Percentiles rank a stretch among this genome's conserved stretches.
Evolutionary conservation across 2,329 filamentous ascomycete species (phyloP).

Genomic region (Botrytis tulipae): DNA sequence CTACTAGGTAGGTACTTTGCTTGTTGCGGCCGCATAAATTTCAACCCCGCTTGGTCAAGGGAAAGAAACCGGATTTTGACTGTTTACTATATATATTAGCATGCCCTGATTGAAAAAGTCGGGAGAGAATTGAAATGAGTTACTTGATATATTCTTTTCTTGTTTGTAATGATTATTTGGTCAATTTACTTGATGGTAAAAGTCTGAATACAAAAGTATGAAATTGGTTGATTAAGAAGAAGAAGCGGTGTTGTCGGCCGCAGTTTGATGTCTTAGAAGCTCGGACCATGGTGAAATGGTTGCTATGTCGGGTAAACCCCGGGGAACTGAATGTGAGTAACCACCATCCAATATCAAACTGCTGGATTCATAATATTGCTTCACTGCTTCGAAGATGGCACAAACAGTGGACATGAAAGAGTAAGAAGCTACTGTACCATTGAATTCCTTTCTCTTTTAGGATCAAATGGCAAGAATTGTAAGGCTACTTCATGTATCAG

Average conservation of each 20-base stretch:
- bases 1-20: slow-evolving; percentile 1
- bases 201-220: neutral
- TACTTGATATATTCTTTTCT: neutral
- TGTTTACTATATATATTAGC: neutral
- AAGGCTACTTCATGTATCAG: neutral
- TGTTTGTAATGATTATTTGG: neutral
- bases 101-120: neutral
- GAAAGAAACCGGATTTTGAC: neutral
- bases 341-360: neutral
- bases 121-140: neutral
- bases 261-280: slow-evolving; percentile 4
- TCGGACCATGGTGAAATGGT: neutral
- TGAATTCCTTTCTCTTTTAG: neutral
- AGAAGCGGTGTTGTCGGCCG: slow-evolving; percentile 17
- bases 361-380: neutral
- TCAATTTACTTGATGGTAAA: neutral
- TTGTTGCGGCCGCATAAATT: slow-evolving; percentile 14
- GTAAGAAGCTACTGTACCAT: neutral
- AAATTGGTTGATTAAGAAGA: slow-evolving; percentile 2
- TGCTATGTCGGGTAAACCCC: neutral
- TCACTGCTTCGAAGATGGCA: neutral
- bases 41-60: neutral
- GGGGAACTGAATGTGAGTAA: neutral
- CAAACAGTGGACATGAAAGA: neutral
- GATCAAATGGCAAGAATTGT: neutral